Evolutionary conservation across 305 asterid species (phyloP), one percentile per base, ranked within the genome.

Genomic region (Salvia sclarea): DNA sequence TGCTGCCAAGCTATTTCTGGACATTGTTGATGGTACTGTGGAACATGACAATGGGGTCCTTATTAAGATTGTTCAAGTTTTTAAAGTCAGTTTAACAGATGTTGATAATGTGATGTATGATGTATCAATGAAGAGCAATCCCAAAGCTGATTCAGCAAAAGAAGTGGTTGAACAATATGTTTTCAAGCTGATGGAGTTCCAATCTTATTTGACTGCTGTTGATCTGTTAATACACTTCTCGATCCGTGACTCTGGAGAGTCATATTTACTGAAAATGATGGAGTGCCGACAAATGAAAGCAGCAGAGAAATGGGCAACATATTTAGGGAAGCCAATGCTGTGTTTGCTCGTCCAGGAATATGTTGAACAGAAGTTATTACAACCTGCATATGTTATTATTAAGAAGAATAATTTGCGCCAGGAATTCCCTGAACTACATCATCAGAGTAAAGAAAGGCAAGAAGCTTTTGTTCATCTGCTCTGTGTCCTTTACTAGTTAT

Each of bases 291-390:
- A 89, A 64, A 78, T 71, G 68, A 85, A 77, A 80, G 97, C 93
- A 48, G 99, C 99, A 31, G 99, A 87, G 76, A 91, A 85, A 87
- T 94, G 96, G 97, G 99, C 99, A 35, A 68, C 85, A 31, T 85
- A 81, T 80, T 69, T 86, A 93, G 99, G 99, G 64, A 89, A 82
- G 81, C 84, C 90, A 67, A 71, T 73, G 84, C 65, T 85, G 75
- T 78, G 82, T 61, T 61, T 84, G 63, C 95, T 94, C 61, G 88
- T 91, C 64, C 85, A 75, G 80, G 88, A 86, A 75, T 89, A 82
- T 64, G 74, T 79, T 21, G 78, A 89, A 37, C 84, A 83, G 69
- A 85, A 87, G 13, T 78, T 80, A 21, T 60, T 76, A 62, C 70
- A 76, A 72, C 68, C 77, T 63, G 97, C 95, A 57, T 88, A 73